phyloP scores from a whole-genome alignment of 1,284 basidiomycete species.

The Sphaerobolus stellatus region DNA sequence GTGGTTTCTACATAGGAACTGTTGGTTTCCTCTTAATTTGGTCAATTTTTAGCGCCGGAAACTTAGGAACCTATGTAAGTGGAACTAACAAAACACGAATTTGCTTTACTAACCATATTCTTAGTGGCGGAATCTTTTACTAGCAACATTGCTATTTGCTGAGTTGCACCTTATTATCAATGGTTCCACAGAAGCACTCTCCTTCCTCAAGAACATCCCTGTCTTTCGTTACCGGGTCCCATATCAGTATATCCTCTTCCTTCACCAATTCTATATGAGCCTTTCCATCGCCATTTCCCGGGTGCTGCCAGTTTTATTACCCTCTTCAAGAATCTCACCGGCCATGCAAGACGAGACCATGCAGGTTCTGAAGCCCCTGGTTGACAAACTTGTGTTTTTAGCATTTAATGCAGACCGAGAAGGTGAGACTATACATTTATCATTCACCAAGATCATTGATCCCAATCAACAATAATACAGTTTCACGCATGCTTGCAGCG shows the following conservation, averaged over 20 bases:
- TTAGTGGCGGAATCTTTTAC: slow-evolving; percentile 78
- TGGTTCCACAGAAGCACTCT: slow-evolving; percentile 41
- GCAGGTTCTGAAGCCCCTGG: slow-evolving; percentile 6
- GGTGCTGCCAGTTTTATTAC: slow-evolving; percentile 64
- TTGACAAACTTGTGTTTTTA: slow-evolving; percentile 7
- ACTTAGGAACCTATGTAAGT: slow-evolving; percentile 65
- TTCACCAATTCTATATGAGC: slow-evolving; percentile 77
- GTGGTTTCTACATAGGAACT: slow-evolving; percentile 73
- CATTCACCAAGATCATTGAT: not conserved
- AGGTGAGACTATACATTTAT: slow-evolving; percentile 1
- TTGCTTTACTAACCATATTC: slow-evolving; percentile 7
- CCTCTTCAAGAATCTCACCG: slow-evolving; percentile 21
- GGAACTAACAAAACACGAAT: slow-evolving; percentile 10
- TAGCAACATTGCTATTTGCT: slow-evolving; percentile 53
- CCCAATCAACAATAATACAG: not conserved
- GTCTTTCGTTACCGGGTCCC: slow-evolving; percentile 61
- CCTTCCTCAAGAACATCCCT: slow-evolving; percentile 23
- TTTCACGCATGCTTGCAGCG: slow-evolving; percentile 9
- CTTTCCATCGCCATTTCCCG: slow-evolving; percentile 67
- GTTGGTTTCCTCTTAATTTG: slow-evolving; percentile 60
- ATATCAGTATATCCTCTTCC: slow-evolving; percentile 70
- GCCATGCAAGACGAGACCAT: not conserved
- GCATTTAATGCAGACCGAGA: slow-evolving; percentile 11
- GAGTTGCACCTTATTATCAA: slow-evolving; percentile 66
- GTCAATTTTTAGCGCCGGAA: slow-evolving; percentile 59